Base-by-base conservation (phyloP, 2,329 filamentous ascomycete species). In the Xylaria multiplex region DNA sequence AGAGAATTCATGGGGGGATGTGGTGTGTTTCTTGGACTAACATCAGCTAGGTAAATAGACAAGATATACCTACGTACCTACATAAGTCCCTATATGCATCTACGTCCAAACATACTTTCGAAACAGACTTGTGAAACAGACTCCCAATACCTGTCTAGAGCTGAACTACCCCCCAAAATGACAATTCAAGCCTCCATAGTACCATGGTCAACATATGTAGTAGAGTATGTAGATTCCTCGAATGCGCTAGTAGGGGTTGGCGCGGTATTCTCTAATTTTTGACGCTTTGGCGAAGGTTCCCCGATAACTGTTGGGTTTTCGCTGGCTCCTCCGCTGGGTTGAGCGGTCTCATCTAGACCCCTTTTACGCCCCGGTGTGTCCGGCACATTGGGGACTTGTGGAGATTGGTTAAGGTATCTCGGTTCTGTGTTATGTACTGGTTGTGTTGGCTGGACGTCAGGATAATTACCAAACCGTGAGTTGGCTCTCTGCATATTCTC, bases 281-380 rank as follows among this genome's bases (percentile, higher is more conserved):
- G 66, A 48, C 59, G 66, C 19, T 68, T 68, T 7, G 19, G 53
- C 11, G 54, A 52, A 13, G 55, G 49, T 24, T 32, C 40, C 27
- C 13, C 16, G n/a, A 19, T 14, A 6, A 30, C 14, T 35, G 8
- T 6, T 42, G 58, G 24, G 3, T 8, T 2, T 9, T 42, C 27
- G 11, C 22, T 6, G 43, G 13, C 5, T 9, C 3, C n/a, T 13
- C 14, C 11, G 32, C 30, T 55, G n/a, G 8, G 11, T n/a, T 16
- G 24, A 2, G 11, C n/a, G 14, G 3, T 19, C 8, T 56, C 57
- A 1, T 63, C 54, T 27, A 24, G 22, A 6, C 6, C 4, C n/a
- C 61, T 53, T 35, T 67, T 67, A 19, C 24, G 48, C 32, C 56
- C 48, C 27, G 2, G 14, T 13, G 14, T 30, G 14, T 11, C 19